Evolutionary conservation across 306 rosid genomes (phyloP), one percentile per base, ranked within the genome.

Genomic region (Trifolium fragiferum): DNA sequence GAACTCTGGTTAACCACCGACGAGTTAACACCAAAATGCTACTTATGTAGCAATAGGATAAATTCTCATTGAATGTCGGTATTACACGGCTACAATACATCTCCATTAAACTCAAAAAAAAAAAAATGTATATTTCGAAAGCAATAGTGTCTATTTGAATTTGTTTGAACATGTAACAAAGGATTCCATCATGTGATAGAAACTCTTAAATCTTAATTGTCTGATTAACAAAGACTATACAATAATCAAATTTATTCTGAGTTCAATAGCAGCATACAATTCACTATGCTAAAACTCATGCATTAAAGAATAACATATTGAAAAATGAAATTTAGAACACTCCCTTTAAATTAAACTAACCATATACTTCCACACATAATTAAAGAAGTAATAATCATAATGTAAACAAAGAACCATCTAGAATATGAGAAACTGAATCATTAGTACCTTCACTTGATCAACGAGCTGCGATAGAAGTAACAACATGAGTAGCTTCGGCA

Each of bases 391-490:
- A 21, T 50, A 16, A 53, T 43, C 67, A 62, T 44, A 27, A 49
- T 41, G 49, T 37, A 68, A 57, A 47, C 30, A 63, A 68, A 68
- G 33, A 4, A 73, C 20, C 33, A 30, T 38, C 55, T 54, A 76
- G 77, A 59, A 68, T 66, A 65, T 47, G 64, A 75, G 62, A 51
- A 80, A 75, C 73, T 50, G 66, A 62, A 47, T 68, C 41, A 33
- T 0, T 25, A 18, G 16, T 35, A 16, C 46, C 62, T 64, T 79
- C 67, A 51, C 61, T 40, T 53, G 65, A 57, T 82, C 83, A 89
- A 50, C 86, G 84, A 79, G 79, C 83, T 20, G 43, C 66, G 13
- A 80, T 59, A 62, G 83, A 61, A 49, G 75, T 67, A 27, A 58
- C 78, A 37, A 60, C 49, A 20, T 79, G 83, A 73, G 79, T 47